Evolutionary conservation across 805 yeast species (phyloP).

Genomic region (Huiozyma naganishii): DNA sequence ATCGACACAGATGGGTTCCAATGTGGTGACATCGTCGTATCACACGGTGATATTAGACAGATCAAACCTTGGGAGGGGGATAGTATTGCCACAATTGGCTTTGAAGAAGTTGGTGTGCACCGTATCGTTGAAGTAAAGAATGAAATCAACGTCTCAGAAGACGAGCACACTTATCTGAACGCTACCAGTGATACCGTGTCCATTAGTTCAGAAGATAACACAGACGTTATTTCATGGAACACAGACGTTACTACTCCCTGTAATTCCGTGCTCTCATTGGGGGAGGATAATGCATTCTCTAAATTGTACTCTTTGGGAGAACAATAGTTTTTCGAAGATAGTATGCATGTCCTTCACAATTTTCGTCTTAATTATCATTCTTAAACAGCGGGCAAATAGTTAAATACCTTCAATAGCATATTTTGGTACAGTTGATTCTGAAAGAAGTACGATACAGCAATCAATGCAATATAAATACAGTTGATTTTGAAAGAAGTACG

Average conservation of each 20-base stretch:
- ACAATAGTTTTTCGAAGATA: neutral
- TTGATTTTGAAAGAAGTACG: too few species aligned
- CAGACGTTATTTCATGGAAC: neutral
- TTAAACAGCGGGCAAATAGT: too few species aligned
- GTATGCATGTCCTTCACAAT: neutral
- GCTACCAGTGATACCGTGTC: neutral
- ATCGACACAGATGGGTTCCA: neutral
- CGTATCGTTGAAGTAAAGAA: slow-evolving; percentile 12
- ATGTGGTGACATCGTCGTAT: slow-evolving; percentile 22
- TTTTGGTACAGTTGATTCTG: too few species aligned
- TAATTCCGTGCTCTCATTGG: neutral
- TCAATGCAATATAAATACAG: too few species aligned
- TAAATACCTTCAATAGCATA: too few species aligned
- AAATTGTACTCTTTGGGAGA: neutral
- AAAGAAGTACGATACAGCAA: too few species aligned
- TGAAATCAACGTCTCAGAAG: neutral
- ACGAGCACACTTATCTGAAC: neutral
- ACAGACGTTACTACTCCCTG: neutral
- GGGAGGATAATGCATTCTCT: neutral
- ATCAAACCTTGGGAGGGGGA: slow-evolving; percentile 2
- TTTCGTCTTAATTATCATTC: too few species aligned
- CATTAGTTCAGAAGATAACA: neutral
- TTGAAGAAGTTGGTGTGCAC: slow-evolving; percentile 20
- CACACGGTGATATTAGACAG: neutral
- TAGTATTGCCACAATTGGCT: slow-evolving; percentile 9